Conservation (phyloP, 805 yeast species). For the Candida patagonica region DNA sequence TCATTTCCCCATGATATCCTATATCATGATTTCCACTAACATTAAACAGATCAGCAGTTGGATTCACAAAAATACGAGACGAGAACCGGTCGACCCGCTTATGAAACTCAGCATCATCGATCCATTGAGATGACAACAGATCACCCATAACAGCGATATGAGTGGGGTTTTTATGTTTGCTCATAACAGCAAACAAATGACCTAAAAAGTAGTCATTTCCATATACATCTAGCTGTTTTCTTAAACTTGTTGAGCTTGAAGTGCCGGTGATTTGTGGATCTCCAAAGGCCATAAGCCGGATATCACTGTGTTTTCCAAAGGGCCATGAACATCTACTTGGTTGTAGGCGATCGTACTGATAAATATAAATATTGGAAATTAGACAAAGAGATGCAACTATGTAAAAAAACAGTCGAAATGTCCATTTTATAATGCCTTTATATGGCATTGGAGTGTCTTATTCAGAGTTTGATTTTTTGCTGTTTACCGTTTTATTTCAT, state of each 20-base stretch:
- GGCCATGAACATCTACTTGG: slow-evolving; percentile 17
- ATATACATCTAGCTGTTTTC: slow-evolving; percentile 68
- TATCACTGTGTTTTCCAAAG: slow-evolving; percentile 26
- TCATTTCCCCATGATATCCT: slow-evolving; percentile 92
- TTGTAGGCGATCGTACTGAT: slow-evolving; percentile 40
- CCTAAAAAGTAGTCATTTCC: slow-evolving; percentile 90
- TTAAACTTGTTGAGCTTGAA: slow-evolving; percentile 59
- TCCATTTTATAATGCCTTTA: no score
- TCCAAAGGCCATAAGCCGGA: slow-evolving; percentile 75
- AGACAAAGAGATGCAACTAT: no score
- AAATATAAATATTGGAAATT: slow-evolving; percentile 60
- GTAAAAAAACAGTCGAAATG: no score
- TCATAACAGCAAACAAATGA: slow-evolving; percentile 66
- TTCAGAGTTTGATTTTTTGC: no score
- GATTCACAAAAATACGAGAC: slow-evolving; percentile 25
- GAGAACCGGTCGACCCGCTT: slow-evolving; percentile 61
- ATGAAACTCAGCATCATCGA: slow-evolving; percentile 74
- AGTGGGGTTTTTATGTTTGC: slow-evolving; percentile 54
- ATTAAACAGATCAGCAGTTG: slow-evolving; percentile 46
- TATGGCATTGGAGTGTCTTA: no score
- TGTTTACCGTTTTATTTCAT: no score
- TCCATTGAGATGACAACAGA: slow-evolving; percentile 91
- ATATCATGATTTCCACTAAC: slow-evolving; percentile 93
- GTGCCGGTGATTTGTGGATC: slow-evolving; percentile 96
- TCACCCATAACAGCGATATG: slow-evolving; percentile 91